Percentiles rank a stretch among this genome's conserved stretches.
These are phyloP conservation scores for Backusella sp. DNA, from an alignment of 192 early-diverging fungal genomes.

Conservation along the genomic window DNA sequence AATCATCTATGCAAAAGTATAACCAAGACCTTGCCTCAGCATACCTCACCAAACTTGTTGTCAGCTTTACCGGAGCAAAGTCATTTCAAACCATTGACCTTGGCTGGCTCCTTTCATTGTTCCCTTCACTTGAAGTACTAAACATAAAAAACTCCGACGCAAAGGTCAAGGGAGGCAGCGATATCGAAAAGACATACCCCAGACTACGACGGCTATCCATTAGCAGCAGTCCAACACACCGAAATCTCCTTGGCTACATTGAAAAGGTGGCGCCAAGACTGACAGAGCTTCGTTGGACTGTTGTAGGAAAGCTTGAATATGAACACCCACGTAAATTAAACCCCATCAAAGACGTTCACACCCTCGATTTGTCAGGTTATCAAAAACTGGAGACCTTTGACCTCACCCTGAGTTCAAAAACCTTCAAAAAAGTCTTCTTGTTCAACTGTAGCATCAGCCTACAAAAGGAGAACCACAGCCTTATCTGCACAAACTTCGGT, in stretches of 20 bases:
- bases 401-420: background rate
- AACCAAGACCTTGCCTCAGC: background rate
- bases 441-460: background rate
- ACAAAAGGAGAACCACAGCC: background rate
- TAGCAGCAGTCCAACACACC: background rate
- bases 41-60: background rate
- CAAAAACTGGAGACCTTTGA: background rate
- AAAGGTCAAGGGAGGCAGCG: background rate
- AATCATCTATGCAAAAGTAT: background rate
- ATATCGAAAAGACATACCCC: background rate
- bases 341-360: background rate
- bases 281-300: background rate
- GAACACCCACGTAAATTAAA: background rate
- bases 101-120: background rate
- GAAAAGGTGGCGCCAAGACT: background rate
- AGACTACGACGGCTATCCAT: background rate
- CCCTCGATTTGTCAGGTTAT: background rate
- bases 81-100: background rate
- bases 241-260: background rate
- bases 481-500: background rate
- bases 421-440: background rate
- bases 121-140: background rate
- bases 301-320: background rate
- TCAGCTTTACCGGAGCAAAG: background rate
- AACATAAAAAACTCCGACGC: background rate